phyloP scores from a whole-genome alignment of 495 filamentous ascomycete species.

The Podospora comata region DNA sequence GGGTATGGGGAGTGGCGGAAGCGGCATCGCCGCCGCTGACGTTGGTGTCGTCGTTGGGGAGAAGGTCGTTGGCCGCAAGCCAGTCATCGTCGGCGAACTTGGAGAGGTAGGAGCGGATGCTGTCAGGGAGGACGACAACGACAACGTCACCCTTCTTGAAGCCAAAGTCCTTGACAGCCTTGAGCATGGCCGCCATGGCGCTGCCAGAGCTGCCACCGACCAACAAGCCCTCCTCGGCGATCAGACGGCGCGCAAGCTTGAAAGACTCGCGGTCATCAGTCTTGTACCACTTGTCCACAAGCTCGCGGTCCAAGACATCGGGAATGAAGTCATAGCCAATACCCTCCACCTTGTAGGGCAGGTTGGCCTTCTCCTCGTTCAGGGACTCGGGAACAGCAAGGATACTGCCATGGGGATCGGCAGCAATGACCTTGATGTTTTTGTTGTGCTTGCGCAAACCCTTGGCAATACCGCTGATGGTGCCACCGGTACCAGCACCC shows the following conservation, averaged over 20 bases:
- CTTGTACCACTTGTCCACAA: slow-evolving; percentile 97
- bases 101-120: slow-evolving; percentile 94
- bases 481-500: slow-evolving; percentile 93
- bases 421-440: slow-evolving; percentile 79
- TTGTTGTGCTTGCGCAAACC: slow-evolving; percentile 85
- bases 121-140: slow-evolving; percentile 89
- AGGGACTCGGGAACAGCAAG: slow-evolving; percentile 73
- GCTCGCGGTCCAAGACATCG: slow-evolving; percentile 76
- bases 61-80: slow-evolving; percentile 90
- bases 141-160: slow-evolving; percentile 76
- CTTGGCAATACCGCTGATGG: slow-evolving; percentile 83
- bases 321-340: slow-evolving; percentile 99
- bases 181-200: slow-evolving; percentile 80
- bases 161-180: slow-evolving; percentile 69
- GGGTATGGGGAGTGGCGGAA: slow-evolving; percentile 23
- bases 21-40: slow-evolving; percentile 40
- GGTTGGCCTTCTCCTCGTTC: slow-evolving; percentile 75
- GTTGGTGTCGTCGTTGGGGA: slow-evolving; percentile 48
- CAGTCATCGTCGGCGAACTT: slow-evolving; percentile 99
- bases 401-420: slow-evolving; percentile 87
- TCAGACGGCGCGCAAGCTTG: slow-evolving; percentile 78
- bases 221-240: slow-evolving; percentile 90
- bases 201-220: slow-evolving; percentile 94
- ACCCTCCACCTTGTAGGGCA: slow-evolving; percentile 94
- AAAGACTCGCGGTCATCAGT: slow-evolving; percentile 93